Evolutionary conservation across 192 early-diverging fungal genomes (phyloP), one percentile per base, ranked within the genome.

Genomic region (Coemansia sp.): DNA sequence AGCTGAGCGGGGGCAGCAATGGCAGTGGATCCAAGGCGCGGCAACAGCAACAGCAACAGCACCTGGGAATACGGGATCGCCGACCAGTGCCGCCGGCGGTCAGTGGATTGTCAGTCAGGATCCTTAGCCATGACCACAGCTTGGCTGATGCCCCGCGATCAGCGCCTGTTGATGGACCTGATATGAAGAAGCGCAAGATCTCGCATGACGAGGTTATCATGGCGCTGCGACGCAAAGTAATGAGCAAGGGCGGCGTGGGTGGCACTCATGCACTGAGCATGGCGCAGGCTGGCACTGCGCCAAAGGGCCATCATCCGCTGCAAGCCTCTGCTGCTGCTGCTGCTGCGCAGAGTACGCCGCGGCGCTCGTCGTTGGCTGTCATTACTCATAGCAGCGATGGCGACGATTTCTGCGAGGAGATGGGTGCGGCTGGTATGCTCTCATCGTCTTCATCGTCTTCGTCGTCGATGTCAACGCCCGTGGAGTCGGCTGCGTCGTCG

Each of bases 171-270:
- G 75, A 78, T 39, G 80, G 80, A 16, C 80, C 76, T 1, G 62
- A 65, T 13, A 57, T 50, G 35, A 65, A 55, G 20, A 77, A 78
- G 58, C 80, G 80, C 46, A 74, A 66, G 56, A 67, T 83, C 20
- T 77, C 75, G 62, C 80, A 83, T 33, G 80, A 83, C 39, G 80
- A 83, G 33, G 80, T 83, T 0, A 77, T 83, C 28, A 78, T 69
- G 70, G 80, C 80, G 20, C 64, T 83, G 62, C 67, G 80, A n/a
- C 80, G 76, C 72, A 83, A 83, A 42, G 76, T 83, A 10, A 76
- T 82, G 79, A 57, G 69, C 60, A 82, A 82, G 26, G 45, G 55
- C 34, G 59, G 38, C 9, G 53, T 28, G 21, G 26, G 24, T 55
- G 62, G 39, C 35, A 43, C 35, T 40, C 63, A 63, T 50, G 55